These are phyloP conservation scores for Vaccinium vitisidaea DNA, from an alignment of 148 eudicot genomes.

Conservation along the genomic window DNA sequence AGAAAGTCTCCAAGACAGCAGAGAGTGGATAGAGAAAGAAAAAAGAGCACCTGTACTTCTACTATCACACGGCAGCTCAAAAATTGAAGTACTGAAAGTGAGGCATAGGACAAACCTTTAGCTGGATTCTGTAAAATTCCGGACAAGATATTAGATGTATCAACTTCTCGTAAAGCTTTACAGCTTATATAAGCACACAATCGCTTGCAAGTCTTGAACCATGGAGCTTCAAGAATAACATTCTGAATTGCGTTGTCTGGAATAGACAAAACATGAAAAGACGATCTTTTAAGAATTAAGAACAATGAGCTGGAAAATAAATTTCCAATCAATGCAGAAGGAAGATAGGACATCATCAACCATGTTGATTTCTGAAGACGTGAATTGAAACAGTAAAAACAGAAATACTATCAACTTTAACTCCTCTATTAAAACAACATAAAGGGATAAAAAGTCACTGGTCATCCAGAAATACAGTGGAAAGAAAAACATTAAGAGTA, in stretches of 20 bases:
- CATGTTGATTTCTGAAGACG: not conserved
- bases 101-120: slow-evolving; percentile 40
- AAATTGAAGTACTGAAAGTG: not conserved
- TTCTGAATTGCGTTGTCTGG: slow-evolving; percentile 71
- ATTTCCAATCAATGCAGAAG: not conserved
- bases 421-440: not conserved
- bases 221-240: slow-evolving; percentile 70
- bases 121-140: slow-evolving; percentile 50
- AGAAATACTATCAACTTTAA: not conserved
- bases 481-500: not conserved
- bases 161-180: slow-evolving; percentile 85
- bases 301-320: not conserved
- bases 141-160: slow-evolving; percentile 62
- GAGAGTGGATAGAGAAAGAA: not conserved
- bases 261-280: not conserved
- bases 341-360: not conserved
- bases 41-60: not conserved
- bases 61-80: not conserved
- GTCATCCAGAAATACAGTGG: not conserved
- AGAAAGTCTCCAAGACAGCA: not conserved
- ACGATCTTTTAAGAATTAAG: not conserved
- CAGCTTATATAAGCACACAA: slow-evolving; percentile 96
- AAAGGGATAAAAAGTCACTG: not conserved
- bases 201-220: slow-evolving; percentile 81
- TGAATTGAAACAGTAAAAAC: not conserved